Evolutionary conservation across 192 early-diverging fungal genomes (phyloP).

Genomic region (Endogone sp.): DNA sequence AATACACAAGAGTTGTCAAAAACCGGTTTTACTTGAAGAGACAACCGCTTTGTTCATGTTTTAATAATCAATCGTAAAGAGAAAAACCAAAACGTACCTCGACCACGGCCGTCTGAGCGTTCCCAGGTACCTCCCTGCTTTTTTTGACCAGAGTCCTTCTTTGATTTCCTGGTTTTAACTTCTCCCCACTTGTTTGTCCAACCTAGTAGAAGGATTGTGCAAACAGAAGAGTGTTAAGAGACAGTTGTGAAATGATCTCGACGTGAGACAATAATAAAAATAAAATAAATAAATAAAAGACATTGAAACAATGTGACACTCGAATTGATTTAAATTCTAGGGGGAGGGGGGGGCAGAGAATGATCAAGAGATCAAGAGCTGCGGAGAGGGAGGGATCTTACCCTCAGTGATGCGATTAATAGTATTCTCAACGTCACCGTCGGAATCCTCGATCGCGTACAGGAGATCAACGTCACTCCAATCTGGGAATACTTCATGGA

Average conservation of each 20-base stretch:
- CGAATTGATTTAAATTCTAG: not conserved
- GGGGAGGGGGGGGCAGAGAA: not conserved
- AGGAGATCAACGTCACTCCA: conserved; percentile 91
- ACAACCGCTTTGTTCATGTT: too few relatives aligned
- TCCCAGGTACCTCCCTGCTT: conserved; percentile 50
- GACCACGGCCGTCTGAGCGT: conserved; percentile 54
- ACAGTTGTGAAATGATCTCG: not conserved
- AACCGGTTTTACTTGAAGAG: too few relatives aligned
- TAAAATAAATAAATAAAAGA: too few relatives aligned
- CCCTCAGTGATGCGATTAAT: conserved; percentile 81
- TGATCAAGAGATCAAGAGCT: not conserved
- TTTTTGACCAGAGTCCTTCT: conserved; percentile 52
- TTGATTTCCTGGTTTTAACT: conserved; percentile 72
- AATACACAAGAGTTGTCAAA: too few relatives aligned
- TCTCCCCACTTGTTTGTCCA: conserved; percentile 81
- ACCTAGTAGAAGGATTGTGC: conserved; percentile 42
- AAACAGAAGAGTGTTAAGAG: conserved; percentile 5
- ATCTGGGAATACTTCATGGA: conserved; percentile 70
- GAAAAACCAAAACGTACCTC: conserved; percentile 36
- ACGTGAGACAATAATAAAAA: not conserved
- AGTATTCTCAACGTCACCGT: conserved; percentile 80
- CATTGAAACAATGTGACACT: too few relatives aligned
- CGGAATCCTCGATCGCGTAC: conserved; percentile 77
- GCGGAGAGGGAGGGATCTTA: conserved; percentile 20
- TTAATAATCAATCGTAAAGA: too few relatives aligned